Conservation (phyloP, 176 grass and related monocot genomes). For the Aechmea fasciata region DNA sequence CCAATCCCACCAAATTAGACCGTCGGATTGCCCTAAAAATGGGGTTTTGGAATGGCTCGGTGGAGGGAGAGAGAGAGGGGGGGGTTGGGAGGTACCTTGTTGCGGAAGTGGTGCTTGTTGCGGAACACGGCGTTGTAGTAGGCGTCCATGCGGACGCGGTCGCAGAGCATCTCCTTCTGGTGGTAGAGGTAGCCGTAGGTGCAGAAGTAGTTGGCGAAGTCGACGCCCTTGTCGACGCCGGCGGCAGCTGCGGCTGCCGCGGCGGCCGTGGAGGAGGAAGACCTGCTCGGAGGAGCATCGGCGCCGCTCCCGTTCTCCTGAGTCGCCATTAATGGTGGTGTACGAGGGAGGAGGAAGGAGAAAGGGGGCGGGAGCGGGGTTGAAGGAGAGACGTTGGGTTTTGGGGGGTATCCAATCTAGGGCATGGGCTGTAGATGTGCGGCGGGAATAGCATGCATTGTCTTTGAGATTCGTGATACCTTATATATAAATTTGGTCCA, state of each 20-base stretch:
- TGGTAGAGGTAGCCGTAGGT: constrained; percentile 89
- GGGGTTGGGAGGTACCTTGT: constrained; percentile 38
- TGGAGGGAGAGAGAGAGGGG: neutral
- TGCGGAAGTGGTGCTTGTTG: constrained; percentile 76
- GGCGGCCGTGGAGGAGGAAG: neutral
- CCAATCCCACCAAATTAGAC: constrained; percentile 19
- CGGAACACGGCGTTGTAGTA: constrained; percentile 81
- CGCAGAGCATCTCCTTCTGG: constrained; percentile 99
- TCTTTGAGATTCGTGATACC: no score
- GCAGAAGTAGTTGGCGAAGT: constrained; percentile 99
- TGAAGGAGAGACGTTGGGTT: no score
- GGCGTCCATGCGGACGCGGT: constrained; percentile 89
- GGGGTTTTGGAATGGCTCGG: neutral
- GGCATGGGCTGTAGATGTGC: no score
- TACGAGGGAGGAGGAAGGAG: no score
- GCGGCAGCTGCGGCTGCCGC: constrained; percentile 1
- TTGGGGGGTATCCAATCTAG: no score
- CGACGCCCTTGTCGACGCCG: constrained; percentile 74
- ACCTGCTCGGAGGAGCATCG: no score
- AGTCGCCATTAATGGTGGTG: no score
- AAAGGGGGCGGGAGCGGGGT: no score
- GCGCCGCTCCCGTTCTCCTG: no score
- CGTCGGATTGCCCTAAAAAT: neutral
- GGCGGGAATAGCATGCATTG: no score
- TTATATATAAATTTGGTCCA: no score